Conservation (phyloP, 352 stramenopile genomes). For the Phytophthora pluvialis region DNA sequence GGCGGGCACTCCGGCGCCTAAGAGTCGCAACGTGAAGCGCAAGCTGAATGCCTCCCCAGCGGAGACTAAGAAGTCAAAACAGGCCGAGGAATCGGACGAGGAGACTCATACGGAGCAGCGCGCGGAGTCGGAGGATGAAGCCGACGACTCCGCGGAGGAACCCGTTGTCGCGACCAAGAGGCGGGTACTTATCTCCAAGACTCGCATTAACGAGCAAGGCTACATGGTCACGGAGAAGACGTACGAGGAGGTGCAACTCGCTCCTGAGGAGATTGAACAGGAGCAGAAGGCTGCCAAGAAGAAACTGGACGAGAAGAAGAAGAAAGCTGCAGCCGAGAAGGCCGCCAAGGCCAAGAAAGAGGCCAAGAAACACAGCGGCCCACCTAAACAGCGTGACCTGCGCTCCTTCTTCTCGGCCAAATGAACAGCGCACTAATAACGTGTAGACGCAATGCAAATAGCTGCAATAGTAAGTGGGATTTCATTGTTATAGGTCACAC, state of each 20-base stretch:
- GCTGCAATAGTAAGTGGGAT: constrained; percentile 35
- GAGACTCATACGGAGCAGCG: constrained; percentile 18
- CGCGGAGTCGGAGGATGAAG: constrained; percentile 39
- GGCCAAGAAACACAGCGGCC: constrained; percentile 48
- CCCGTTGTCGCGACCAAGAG: constrained; percentile 50
- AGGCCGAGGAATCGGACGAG: constrained; percentile 26
- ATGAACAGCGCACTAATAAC: constrained; percentile 27
- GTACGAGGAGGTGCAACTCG: constrained; percentile 76
- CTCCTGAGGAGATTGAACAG: constrained; percentile 57
- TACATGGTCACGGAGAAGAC: constrained; percentile 89
- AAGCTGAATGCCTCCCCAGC: constrained; percentile 53
- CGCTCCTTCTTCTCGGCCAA: constrained; percentile 67
- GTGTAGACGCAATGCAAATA: constrained; percentile 33
- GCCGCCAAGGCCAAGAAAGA: constrained; percentile 57
- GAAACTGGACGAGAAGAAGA: constrained; percentile 50
- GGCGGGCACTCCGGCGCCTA: constrained; percentile 24
- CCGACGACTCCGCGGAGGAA: constrained; percentile 24
- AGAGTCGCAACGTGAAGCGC: constrained; percentile 50
- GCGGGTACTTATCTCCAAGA: constrained; percentile 70
- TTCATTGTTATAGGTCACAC: constrained; percentile 44
- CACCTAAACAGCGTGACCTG: constrained; percentile 73
- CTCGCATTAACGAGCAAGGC: constrained; percentile 77
- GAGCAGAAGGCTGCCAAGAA: constrained; percentile 56
- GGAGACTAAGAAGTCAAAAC: constrained; percentile 27
- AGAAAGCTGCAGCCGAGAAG: constrained; percentile 42